Evolutionary conservation across 2,329 filamentous ascomycete genomes (phyloP).

Genomic region (Aspergillus carbonarius): DNA sequence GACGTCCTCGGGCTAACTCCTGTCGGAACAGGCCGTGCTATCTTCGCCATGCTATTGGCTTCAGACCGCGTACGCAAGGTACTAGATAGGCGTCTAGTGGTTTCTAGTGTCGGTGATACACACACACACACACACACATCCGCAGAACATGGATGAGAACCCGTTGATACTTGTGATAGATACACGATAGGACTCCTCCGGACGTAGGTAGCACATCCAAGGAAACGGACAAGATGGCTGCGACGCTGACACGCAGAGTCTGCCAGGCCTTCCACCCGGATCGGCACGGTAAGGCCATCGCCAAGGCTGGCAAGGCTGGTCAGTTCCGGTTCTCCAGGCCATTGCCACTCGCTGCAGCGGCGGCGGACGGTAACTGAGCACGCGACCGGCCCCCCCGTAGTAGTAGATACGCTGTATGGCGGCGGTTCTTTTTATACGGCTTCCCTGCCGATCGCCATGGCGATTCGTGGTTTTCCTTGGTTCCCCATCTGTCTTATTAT

Average conservation of each 20-base stretch:
- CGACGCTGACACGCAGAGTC: background rate
- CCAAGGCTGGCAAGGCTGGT: constrained; percentile 7
- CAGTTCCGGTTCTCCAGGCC: background rate
- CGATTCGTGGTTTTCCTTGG: background rate
- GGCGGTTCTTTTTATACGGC: constrained; percentile 1
- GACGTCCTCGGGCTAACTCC: background rate
- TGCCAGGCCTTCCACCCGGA: background rate
- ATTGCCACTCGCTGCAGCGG: background rate
- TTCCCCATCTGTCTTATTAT: background rate
- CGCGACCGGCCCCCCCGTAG: background rate
- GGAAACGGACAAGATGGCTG: background rate
- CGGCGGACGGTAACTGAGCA: constrained; percentile 4
- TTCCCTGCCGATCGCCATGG: constrained; percentile 6
- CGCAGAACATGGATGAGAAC: too few relatives aligned
- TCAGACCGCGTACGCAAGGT: background rate
- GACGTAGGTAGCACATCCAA: background rate
- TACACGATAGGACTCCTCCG: background rate
- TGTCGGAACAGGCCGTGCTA: background rate
- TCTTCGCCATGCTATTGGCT: constrained; percentile 1
- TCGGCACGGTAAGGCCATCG: constrained; percentile 5
- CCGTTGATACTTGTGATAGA: too few relatives aligned
- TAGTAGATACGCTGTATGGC: background rate
- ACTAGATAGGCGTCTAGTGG: background rate
- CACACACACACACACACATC: too few relatives aligned
- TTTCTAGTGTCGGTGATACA: background rate